Conservation (phyloP, 345 rosid genomes). For the Arabidopsis arenosa region DNA sequence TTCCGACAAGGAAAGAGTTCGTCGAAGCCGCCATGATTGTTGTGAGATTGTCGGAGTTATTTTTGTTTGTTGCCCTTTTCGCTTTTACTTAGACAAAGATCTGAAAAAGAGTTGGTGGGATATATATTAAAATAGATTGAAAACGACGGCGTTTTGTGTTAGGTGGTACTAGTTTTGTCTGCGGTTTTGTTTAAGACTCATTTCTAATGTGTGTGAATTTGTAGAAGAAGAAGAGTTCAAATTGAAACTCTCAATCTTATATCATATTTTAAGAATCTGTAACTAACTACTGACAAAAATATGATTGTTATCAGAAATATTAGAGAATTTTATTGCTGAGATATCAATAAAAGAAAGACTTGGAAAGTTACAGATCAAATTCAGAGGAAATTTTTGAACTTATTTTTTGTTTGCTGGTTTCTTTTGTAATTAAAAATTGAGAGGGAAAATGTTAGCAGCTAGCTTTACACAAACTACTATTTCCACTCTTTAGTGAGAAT, state of each 20-base stretch:
- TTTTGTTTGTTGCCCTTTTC: neutral
- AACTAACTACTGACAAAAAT: neutral
- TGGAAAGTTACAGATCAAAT: constrained; percentile 7
- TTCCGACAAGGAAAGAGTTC: constrained; percentile 56
- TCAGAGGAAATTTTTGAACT: constrained; percentile 22
- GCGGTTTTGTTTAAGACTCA: constrained; percentile 6
- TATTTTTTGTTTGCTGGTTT: constrained; percentile 15
- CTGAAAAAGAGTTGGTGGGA: constrained; percentile 28
- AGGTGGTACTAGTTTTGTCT: constrained; percentile 41
- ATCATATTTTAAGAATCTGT: constrained; percentile 13
- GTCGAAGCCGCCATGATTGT: constrained; percentile 52
- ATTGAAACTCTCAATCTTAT: constrained; percentile 17
- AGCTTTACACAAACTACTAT: constrained; percentile 32
- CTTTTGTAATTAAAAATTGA: constrained; percentile 31
- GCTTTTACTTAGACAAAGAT: neutral
- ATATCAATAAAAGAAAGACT: constrained; percentile 25
- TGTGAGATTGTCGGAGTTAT: constrained; percentile 14
- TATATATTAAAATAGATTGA: neutral
- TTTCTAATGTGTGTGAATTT: constrained; percentile 32
- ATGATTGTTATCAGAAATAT: constrained; percentile 1
- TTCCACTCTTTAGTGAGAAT: constrained; percentile 35
- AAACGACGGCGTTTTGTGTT: constrained; percentile 33
- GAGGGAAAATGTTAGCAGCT: constrained; percentile 42
- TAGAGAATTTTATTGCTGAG: constrained; percentile 41
- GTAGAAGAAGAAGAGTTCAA: constrained; percentile 21